Conservation (phyloP, 2,329 filamentous ascomycete genomes). For the Neocucurbitaria cava region DNA sequence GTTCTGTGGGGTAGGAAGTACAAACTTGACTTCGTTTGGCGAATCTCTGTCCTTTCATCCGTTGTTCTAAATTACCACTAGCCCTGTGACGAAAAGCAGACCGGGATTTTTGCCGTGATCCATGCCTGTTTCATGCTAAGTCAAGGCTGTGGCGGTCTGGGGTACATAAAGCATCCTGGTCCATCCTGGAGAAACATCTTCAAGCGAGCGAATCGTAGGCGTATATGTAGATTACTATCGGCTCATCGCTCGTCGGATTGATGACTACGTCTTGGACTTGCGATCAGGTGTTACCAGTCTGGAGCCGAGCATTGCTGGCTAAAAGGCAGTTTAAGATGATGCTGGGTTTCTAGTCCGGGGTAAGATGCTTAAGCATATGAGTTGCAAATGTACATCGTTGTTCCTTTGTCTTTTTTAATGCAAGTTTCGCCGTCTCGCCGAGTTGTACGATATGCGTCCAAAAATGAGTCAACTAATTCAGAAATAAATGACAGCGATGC, state of each 20-base stretch:
- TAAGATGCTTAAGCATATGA: constrained; percentile 17
- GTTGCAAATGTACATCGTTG: constrained; percentile 3
- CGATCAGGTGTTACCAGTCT: constrained; percentile 15
- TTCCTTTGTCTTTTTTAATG: not conserved
- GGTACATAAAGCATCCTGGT: constrained; percentile 36
- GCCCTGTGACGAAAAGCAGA: constrained; percentile 30
- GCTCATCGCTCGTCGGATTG: constrained; percentile 11
- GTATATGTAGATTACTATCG: constrained; percentile 9
- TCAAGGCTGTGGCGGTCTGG: constrained; percentile 36
- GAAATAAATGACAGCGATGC: not conserved
- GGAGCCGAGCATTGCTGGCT: constrained; percentile 23
- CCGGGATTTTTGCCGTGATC: constrained; percentile 33
- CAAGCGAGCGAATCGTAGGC: constrained; percentile 30
- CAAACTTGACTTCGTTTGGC: constrained; percentile 18
- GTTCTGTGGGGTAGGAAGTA: constrained; percentile 32
- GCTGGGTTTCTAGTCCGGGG: constrained; percentile 13
- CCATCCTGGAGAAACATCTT: constrained; percentile 14
- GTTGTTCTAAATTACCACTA: constrained; percentile 38
- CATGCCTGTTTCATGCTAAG: constrained; percentile 28
- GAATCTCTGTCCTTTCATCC: constrained; percentile 42
- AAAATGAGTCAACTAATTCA: no score
- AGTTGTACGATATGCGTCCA: not conserved
- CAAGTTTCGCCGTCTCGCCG: not conserved
- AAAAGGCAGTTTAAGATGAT: constrained; percentile 24
- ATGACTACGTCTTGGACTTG: constrained; percentile 12